These are phyloP conservation scores for Drosera spatulata DNA, from an alignment of 179 eudicot species.

Conservation along the genomic window DNA sequence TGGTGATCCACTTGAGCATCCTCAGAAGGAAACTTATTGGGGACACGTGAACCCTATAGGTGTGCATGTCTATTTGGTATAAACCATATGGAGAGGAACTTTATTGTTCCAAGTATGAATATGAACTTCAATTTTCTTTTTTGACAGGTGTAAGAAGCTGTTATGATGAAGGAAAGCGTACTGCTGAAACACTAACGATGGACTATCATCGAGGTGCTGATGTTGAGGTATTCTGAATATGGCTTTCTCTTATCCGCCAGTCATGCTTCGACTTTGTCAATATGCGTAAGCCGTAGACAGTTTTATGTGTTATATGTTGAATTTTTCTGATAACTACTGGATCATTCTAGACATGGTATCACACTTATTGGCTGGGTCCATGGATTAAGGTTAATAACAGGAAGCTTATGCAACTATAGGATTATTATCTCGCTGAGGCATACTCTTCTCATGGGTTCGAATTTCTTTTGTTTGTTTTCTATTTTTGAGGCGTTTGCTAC, in stretches of 20 bases:
- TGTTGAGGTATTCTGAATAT: slow-evolving; percentile 24
- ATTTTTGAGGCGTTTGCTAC: too few relatives aligned
- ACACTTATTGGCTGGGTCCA: too few relatives aligned
- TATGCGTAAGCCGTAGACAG: too few relatives aligned
- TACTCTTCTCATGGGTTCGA: too few relatives aligned
- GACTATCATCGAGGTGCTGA: slow-evolving; percentile 49
- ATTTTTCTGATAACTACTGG: too few relatives aligned
- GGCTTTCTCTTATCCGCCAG: not conserved
- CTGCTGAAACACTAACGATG: slow-evolving; percentile 50
- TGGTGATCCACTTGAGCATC: slow-evolving; percentile 62
- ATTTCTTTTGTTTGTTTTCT: too few relatives aligned
- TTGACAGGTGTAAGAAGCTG: slow-evolving; percentile 23
- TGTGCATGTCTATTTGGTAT: slow-evolving; percentile 10
- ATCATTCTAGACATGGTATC: too few relatives aligned
- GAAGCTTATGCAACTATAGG: too few relatives aligned
- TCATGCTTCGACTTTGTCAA: not conserved
- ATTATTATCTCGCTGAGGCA: too few relatives aligned
- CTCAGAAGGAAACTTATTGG: slow-evolving; percentile 58
- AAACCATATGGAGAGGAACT: not conserved
- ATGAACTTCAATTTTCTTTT: not conserved
- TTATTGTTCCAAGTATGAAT: not conserved
- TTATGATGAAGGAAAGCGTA: slow-evolving; percentile 57
- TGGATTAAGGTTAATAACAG: too few relatives aligned
- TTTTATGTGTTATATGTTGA: too few relatives aligned
- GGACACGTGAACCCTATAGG: slow-evolving; percentile 71